phyloP scores from a whole-genome alignment of 805 yeast genomes.

The Clavispora phyllophila region DNA sequence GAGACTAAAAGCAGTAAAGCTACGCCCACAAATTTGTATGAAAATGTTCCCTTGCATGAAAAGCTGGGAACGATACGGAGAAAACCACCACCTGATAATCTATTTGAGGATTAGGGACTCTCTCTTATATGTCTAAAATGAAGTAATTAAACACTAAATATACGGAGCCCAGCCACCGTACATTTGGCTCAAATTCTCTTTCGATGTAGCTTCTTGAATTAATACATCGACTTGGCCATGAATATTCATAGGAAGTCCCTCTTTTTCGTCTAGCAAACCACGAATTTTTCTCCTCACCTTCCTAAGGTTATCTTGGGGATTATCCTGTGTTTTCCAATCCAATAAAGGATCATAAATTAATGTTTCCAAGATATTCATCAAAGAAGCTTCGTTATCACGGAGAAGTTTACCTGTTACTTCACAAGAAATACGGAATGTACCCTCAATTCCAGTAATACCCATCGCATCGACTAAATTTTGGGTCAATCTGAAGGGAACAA shows the following conservation, averaged over 20 bases:
- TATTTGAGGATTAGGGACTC: neutral
- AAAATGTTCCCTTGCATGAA: neutral
- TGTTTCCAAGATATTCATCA: constrained; percentile 89
- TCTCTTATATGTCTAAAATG: too few species aligned
- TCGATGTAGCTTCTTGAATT: constrained; percentile 74
- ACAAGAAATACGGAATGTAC: constrained; percentile 77
- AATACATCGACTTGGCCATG: constrained; percentile 90
- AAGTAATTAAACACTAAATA: constrained; percentile 15
- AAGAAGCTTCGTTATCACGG: constrained; percentile 71
- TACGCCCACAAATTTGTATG: neutral
- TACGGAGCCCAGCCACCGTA: constrained; percentile 82
- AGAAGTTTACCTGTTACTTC: constrained; percentile 76
- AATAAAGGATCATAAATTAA: constrained; percentile 88
- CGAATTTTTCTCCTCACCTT: constrained; percentile 74
- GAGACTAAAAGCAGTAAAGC: neutral
- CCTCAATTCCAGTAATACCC: constrained; percentile 87
- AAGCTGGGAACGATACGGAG: neutral
- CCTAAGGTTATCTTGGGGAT: constrained; percentile 65
- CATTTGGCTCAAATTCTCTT: constrained; percentile 73
- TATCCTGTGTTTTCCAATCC: constrained; percentile 56
- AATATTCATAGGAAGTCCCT: constrained; percentile 82
- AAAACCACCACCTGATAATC: constrained; percentile 2
- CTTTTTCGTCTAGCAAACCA: constrained; percentile 73
- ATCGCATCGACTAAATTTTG: constrained; percentile 84
- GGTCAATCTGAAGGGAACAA: constrained; percentile 91